Evolutionary conservation across 768 basidiomycete genomes (phyloP), one percentile per base, ranked within the genome.

Genomic region (Brasilioporus rufonigricans): DNA sequence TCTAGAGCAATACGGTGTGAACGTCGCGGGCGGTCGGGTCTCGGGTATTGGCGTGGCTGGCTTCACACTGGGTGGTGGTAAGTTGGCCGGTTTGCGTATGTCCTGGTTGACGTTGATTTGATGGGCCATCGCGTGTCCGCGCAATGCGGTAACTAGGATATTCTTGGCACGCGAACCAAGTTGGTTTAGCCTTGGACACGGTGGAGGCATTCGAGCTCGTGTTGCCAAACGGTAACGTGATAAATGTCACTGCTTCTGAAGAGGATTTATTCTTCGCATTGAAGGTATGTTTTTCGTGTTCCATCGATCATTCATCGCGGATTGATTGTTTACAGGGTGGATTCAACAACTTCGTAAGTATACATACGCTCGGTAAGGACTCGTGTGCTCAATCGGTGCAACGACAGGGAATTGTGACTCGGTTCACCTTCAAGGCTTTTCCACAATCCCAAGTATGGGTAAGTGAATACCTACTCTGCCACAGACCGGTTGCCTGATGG

Each of bases 101-200:
- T 23, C 27, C 26, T 26, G 19, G 19, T 35, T 35, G 31, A 51
- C 38, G 29, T 23, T 18, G 13, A 39, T 44, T 45, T 50, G 39
- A 64, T 41, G 43, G 54, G 26, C 36, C 16, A 48, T 41, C 47
- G 19, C 46, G 49, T 61, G 54, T 43, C 21, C 12, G 33, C 26
- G 33, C 26, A 57, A 63, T 27, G 56, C 50, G 47, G 50, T 45
- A 49, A 62, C 40, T 9, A 80, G 85, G 86, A 4, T 87, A 84
- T 60, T 86, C 86, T 13, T 87, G 79, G 80, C 73, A 77, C 56
- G 80, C 81, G 1, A 86, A 86, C 61, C 81, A 83, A 55, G 72
- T 78, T 60, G 86, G 86, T 5, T 58, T 87, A 36, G 76, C 81
- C 0, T 52, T 77, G 26, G 86, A 87, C 58, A 85, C 71, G 5